Evolutionary conservation across 2,329 filamentous ascomycete genomes (phyloP).

Genomic region (Chlorencoelia australis): DNA sequence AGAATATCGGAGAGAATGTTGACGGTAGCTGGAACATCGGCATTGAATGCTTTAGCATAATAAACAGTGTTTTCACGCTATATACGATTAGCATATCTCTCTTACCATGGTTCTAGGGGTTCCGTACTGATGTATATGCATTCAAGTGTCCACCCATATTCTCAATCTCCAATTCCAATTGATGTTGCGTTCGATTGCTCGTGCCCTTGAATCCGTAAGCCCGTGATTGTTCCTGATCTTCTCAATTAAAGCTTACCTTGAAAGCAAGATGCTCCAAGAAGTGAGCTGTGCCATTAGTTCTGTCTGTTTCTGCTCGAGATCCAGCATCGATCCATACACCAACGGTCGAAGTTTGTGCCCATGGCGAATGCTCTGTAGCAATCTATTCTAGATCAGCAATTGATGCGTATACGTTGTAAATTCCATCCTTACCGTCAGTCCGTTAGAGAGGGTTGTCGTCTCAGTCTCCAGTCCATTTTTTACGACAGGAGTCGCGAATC

Average conservation of each 20-base stretch:
- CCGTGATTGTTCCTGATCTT: conserved; percentile 2
- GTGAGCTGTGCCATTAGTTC: conserved; percentile 98
- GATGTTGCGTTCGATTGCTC: conserved; percentile 85
- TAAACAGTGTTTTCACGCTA: conserved; percentile 99
- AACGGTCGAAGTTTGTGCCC: conserved; percentile 95
- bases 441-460: conserved; percentile 94
- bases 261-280: conserved; percentile 99
- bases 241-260: conserved; percentile 57
- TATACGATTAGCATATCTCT: conserved; percentile 13
- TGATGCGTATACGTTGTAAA: conserved; percentile 1
- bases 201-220: conserved; percentile 56
- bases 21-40: conserved; percentile 90
- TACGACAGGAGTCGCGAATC: conserved; percentile 77
- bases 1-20: conserved; percentile 99
- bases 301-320: conserved; percentile 93
- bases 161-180: conserved; percentile 98
- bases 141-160: conserved; percentile 99
- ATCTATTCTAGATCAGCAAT: conserved; percentile 50
- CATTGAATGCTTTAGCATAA: conserved; percentile 98
- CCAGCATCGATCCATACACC: conserved; percentile 99
- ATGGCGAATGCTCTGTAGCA: conserved; percentile 95
- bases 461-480: conserved; percentile 69
- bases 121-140: conserved; percentile 92
- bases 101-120: background rate
- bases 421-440: conserved; percentile 64